Conservation (phyloP, 768 basidiomycete genomes). For the Pleurotus tuber-regium region DNA sequence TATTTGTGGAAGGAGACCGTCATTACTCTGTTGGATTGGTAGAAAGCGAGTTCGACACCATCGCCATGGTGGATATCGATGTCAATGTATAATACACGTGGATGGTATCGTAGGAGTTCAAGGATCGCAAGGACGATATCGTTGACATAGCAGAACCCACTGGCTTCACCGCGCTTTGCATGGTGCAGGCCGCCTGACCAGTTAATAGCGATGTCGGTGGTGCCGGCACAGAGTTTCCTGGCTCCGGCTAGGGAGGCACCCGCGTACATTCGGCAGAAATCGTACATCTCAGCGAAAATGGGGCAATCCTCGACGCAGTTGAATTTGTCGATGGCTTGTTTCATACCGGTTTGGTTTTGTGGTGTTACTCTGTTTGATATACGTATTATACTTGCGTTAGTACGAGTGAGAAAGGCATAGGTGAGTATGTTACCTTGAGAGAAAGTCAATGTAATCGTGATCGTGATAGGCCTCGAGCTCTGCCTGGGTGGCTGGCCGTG, state of each 20-base stretch:
- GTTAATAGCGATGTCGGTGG: constrained; percentile 96
- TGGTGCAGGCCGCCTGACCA: constrained; percentile 99
- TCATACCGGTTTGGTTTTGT: constrained; percentile 64
- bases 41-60: constrained; percentile 97
- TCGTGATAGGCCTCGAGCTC: constrained; percentile 94
- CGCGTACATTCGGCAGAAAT: constrained; percentile 92
- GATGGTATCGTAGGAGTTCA: constrained; percentile 85
- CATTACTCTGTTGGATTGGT: constrained; percentile 96
- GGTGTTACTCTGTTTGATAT: constrained; percentile 92
- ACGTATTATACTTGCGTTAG: too few relatives aligned
- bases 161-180: constrained; percentile 96
- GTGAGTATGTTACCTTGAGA: constrained; percentile 89
- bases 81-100: constrained; percentile 96
- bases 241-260: constrained; percentile 92
- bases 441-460: constrained; percentile 92
- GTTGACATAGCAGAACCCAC: constrained; percentile 98
- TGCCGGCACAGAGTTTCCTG: constrained; percentile 77
- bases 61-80: constrained; percentile 99
- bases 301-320: constrained; percentile 98
- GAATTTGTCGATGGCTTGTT: constrained; percentile 76
- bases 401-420: too few relatives aligned
- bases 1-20: constrained; percentile 99
- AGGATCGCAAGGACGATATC: constrained; percentile 94
- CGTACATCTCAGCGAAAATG: constrained; percentile 91
- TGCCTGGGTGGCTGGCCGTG: constrained; percentile 81